A percentile compares a stretch with the other conserved stretches of the same genome.
These are phyloP conservation scores for Ustilago vetiveriae DNA, from an alignment of 1,284 basidiomycete species.

Conservation along the genomic window DNA sequence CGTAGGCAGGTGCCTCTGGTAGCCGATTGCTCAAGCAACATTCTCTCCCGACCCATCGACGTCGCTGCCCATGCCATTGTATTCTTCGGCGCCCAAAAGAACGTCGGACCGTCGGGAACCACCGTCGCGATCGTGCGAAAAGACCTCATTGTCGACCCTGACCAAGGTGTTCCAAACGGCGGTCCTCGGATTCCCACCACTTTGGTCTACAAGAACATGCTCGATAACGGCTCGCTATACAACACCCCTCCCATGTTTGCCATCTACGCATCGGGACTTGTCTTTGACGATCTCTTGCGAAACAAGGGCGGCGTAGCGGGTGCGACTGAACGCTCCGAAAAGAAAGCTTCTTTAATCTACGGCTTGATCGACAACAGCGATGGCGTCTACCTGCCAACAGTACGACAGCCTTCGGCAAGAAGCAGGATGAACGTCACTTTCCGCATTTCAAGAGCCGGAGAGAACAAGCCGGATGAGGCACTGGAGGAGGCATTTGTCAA, in stretches of 20 bases:
- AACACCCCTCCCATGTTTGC: slow-evolving; percentile 94
- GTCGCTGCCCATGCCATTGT: slow-evolving; percentile 80
- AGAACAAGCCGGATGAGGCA: slow-evolving; percentile 50
- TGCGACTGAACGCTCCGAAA: slow-evolving; percentile 46
- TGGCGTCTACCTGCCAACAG: slow-evolving; percentile 53
- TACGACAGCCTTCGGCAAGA: slow-evolving; percentile 52
- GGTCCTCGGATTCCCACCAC: slow-evolving; percentile 78
- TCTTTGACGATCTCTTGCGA: slow-evolving; percentile 76
- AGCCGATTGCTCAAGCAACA: slow-evolving; percentile 94
- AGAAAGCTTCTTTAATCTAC: slow-evolving; percentile 57
- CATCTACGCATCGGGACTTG: slow-evolving; percentile 90
- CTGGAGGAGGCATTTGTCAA: slow-evolving; percentile 59
- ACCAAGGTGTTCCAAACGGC: slow-evolving; percentile 64
- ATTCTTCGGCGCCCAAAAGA: slow-evolving; percentile 99
- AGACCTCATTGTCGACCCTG: slow-evolving; percentile 73
- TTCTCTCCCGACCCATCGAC: slow-evolving; percentile 93
- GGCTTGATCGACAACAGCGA: slow-evolving; percentile 51
- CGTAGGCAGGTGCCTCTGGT: slow-evolving; percentile 79
- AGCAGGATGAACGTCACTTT: slow-evolving; percentile 67
- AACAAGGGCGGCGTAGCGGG: slow-evolving; percentile 75
- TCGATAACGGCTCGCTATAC: slow-evolving; percentile 83
- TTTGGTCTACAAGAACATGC: slow-evolving; percentile 85
- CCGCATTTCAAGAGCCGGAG: slow-evolving; percentile 47
- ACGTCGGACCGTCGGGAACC: slow-evolving; percentile 92
- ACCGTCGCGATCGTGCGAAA: slow-evolving; percentile 92